A percentile compares a stretch with the other conserved stretches of the same genome.
phyloP scores from a whole-genome alignment of 2,329 filamentous ascomycete genomes.

The Helminthosporium solani region DNA sequence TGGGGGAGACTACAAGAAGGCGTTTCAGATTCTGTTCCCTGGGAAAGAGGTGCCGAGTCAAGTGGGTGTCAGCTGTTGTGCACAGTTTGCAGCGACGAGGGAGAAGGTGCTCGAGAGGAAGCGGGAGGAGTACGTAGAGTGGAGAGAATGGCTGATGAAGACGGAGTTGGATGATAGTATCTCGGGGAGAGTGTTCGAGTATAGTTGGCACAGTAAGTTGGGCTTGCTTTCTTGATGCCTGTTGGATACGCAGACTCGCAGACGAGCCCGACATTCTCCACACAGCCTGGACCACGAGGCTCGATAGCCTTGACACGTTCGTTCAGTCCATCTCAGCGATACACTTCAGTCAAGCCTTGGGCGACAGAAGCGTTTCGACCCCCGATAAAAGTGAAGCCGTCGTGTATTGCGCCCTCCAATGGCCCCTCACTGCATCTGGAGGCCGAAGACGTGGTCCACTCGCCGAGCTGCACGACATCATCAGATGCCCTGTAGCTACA shows the following conservation, averaged over 20 bases:
- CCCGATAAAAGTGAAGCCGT: neutral
- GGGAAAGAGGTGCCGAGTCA: slow-evolving; percentile 41
- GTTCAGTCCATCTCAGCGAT: neutral
- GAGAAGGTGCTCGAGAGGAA: slow-evolving; percentile 50
- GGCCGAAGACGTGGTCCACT: slow-evolving; percentile 2
- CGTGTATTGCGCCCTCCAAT: neutral
- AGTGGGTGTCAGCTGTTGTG: slow-evolving; percentile 56
- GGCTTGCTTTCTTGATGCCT: neutral
- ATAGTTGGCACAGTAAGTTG: slow-evolving; percentile 59
- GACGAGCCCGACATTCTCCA: no score
- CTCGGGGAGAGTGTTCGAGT: slow-evolving; percentile 57
- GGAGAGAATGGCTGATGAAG: slow-evolving; percentile 51
- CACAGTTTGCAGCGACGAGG: slow-evolving; percentile 55
- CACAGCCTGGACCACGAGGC: no score
- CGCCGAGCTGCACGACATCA: slow-evolving; percentile 1
- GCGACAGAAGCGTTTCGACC: neutral
- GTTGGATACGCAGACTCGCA: neutral
- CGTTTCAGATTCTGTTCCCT: slow-evolving; percentile 54
- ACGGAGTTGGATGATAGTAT: slow-evolving; percentile 51
- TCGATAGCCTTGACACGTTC: neutral
- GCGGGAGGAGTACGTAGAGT: slow-evolving; percentile 51
- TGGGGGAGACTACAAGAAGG: slow-evolving; percentile 51
- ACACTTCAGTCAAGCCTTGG: neutral
- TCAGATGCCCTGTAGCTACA: neutral
- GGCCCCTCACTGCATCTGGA: neutral